Conservation (phyloP, 306 rosid species). For the Comarum palustre region DNA sequence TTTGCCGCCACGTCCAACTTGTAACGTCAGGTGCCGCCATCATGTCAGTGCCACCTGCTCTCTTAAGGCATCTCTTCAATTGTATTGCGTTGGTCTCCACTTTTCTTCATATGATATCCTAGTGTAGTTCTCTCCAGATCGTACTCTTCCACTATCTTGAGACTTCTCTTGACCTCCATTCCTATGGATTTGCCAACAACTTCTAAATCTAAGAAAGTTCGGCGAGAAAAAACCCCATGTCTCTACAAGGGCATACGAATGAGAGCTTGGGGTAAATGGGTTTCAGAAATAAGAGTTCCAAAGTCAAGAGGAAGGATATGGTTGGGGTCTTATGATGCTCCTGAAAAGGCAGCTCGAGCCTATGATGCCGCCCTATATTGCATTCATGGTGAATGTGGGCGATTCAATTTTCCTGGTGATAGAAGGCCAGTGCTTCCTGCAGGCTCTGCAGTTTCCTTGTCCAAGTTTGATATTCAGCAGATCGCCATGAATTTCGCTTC, state of each 20-base stretch:
- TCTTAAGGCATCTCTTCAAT: background rate
- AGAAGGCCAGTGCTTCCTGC: slow-evolving; percentile 20
- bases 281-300: slow-evolving; percentile 30
- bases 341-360: slow-evolving; percentile 28
- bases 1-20: slow-evolving; percentile 22
- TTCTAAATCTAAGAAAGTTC: slow-evolving; percentile 15
- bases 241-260: slow-evolving; percentile 20
- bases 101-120: slow-evolving; percentile 10
- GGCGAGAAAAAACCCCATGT: slow-evolving; percentile 8
- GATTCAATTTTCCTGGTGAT: slow-evolving; percentile 26
- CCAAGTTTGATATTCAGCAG: slow-evolving; percentile 19
- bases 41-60: slow-evolving; percentile 27
- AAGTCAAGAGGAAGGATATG: slow-evolving; percentile 23
- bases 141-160: slow-evolving; percentile 11
- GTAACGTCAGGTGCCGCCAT: slow-evolving; percentile 19
- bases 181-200: slow-evolving; percentile 26
- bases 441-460: slow-evolving; percentile 15
- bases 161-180: slow-evolving; percentile 2
- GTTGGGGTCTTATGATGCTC: slow-evolving; percentile 30
- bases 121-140: slow-evolving; percentile 10
- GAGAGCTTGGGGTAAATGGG: slow-evolving; percentile 32
- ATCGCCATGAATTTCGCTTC: slow-evolving; percentile 20
- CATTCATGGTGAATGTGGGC: slow-evolving; percentile 29
- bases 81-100: background rate
- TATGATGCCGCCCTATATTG: slow-evolving; percentile 30